phyloP scores from a whole-genome alignment of 805 yeast species.

The Ascoidea rubescens region DNA sequence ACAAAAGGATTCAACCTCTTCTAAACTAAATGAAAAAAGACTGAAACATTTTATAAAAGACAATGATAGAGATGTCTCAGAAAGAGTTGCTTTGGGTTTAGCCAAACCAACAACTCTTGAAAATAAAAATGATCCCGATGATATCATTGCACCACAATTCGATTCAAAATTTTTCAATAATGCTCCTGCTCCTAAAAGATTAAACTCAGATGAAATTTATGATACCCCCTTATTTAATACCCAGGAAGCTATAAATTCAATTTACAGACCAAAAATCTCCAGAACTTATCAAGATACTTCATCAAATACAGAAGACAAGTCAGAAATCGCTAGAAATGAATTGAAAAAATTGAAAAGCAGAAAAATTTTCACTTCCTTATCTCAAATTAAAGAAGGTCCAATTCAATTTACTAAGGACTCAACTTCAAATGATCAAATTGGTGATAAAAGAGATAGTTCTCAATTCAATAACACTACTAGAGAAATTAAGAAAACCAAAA shows the following conservation, averaged over 20 bases:
- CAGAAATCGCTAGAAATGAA: background rate
- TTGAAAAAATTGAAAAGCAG: constrained; percentile 1
- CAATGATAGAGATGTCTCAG: constrained; percentile 40
- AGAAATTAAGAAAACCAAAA: no score
- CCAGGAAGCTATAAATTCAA: constrained; percentile 33
- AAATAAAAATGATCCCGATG: background rate
- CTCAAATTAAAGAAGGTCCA: background rate
- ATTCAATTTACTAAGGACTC: constrained; percentile 8
- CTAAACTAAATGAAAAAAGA: constrained; percentile 33
- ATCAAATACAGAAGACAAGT: no score
- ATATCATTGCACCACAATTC: constrained; percentile 15
- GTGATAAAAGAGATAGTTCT: constrained; percentile 23
- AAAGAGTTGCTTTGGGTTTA: constrained; percentile 37
- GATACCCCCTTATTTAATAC: constrained; percentile 43
- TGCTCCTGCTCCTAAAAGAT: constrained; percentile 13
- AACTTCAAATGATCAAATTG: constrained; percentile 22
- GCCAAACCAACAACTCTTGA: constrained; percentile 22
- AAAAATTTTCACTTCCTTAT: background rate
- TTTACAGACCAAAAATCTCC: constrained; percentile 28
- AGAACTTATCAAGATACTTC: background rate
- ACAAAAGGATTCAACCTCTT: constrained; percentile 19
- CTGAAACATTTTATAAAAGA: constrained; percentile 25
- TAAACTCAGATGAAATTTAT: constrained; percentile 35
- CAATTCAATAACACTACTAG: no score
- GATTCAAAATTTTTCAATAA: constrained; percentile 37